Percentiles rank a stretch among this genome's conserved stretches.
phyloP scores from a whole-genome alignment of 352 stramenopile species.

The Pythium aristosporum region DNA sequence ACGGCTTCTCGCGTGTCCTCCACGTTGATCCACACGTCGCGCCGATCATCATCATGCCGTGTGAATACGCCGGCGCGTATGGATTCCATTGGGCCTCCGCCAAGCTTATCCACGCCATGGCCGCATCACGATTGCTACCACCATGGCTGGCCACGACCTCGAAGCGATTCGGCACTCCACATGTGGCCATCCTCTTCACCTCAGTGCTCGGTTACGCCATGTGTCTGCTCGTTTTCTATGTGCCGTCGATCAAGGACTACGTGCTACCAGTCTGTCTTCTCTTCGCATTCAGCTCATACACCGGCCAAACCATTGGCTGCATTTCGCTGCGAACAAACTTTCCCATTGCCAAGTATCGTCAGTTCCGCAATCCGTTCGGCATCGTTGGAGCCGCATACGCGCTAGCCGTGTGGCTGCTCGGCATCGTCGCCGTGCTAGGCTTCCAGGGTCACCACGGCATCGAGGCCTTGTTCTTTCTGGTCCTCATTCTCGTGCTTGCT shows the following conservation, averaged over 20 bases:
- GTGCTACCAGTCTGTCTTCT: constrained; percentile 26
- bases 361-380: constrained; percentile 26
- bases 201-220: constrained; percentile 13
- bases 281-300: constrained; percentile 30
- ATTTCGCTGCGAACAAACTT: constrained; percentile 23
- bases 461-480: constrained; percentile 2
- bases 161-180: constrained; percentile 16
- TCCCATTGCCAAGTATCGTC: background rate
- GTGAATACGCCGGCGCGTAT: constrained; percentile 7
- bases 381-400: constrained; percentile 20
- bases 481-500: background rate
- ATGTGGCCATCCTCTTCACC: constrained; percentile 1
- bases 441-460: constrained; percentile 21
- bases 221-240: constrained; percentile 20
- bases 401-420: constrained; percentile 22
- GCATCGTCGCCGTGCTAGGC: constrained; percentile 18
- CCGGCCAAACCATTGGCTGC: constrained; percentile 30
- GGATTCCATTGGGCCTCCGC: constrained; percentile 15
- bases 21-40: constrained; percentile 7
- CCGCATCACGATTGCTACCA: constrained; percentile 12
- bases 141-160: constrained; percentile 9
- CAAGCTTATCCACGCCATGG: constrained; percentile 18
- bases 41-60: constrained; percentile 21
- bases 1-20: constrained; percentile 15
- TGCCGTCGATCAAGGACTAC: background rate